A percentile compares a stretch with the other conserved stretches of the same genome.
These are phyloP conservation scores for Cornus florida DNA, from an alignment of 148 eudicot genomes.

Conservation along the genomic window DNA sequence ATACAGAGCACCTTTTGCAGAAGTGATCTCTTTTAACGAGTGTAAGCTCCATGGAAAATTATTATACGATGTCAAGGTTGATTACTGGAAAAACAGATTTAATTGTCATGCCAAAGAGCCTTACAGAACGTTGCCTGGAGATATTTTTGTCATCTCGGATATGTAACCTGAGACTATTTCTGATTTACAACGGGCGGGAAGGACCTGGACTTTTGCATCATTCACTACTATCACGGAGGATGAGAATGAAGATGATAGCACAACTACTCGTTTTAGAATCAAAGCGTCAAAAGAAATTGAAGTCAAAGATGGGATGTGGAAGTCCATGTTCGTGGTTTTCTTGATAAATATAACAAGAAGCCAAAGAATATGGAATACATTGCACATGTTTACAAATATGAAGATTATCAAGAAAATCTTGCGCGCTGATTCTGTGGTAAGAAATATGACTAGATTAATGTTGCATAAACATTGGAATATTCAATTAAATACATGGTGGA, in stretches of 20 bases:
- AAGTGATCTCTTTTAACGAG: slow-evolving; percentile 25
- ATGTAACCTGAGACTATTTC: slow-evolving; percentile 39
- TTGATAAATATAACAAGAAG: slow-evolving; percentile 48
- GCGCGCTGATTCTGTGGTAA: slow-evolving; percentile 32
- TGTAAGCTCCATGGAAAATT: not conserved
- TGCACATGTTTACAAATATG: slow-evolving; percentile 37
- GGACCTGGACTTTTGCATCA: slow-evolving; percentile 48
- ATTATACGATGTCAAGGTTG: slow-evolving; percentile 39
- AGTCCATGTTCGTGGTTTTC: slow-evolving; percentile 50
- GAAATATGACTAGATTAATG: not conserved
- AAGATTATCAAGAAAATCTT: slow-evolving; percentile 40
- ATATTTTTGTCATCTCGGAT: slow-evolving; percentile 50
- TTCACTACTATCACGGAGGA: slow-evolving; percentile 30
- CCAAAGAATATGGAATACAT: slow-evolving; percentile 60
- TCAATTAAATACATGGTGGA: not conserved
- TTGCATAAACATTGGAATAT: not conserved
- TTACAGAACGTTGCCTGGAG: slow-evolving; percentile 66
- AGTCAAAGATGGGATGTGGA: slow-evolving; percentile 16
- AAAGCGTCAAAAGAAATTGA: slow-evolving; percentile 29
- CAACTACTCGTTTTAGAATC: slow-evolving; percentile 36
- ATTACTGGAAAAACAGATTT: slow-evolving; percentile 54
- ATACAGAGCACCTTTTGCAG: slow-evolving; percentile 61
- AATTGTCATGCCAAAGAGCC: slow-evolving; percentile 60
- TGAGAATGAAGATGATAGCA: slow-evolving; percentile 26
- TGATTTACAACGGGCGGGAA: slow-evolving; percentile 41